phyloP scores from a whole-genome alignment of 768 basidiomycete genomes.

The Trametes gibbosa region DNA sequence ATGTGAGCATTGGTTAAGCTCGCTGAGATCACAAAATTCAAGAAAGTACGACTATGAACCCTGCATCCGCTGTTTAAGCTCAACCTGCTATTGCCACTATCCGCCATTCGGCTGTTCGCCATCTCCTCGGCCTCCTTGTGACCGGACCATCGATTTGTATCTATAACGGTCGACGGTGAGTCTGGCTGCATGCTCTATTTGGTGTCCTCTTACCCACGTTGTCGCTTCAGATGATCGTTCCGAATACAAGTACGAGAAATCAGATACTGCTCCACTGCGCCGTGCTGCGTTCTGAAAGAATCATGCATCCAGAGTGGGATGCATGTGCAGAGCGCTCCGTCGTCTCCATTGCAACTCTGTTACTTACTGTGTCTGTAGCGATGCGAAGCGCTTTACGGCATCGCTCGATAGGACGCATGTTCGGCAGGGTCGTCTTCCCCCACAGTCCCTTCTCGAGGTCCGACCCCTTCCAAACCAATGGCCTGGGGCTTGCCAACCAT shows the following conservation, averaged over 20 bases:
- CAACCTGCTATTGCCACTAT: not conserved
- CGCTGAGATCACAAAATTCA: too few relatives aligned
- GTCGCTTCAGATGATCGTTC: not conserved
- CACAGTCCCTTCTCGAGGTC: not conserved
- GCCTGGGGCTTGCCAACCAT: too few relatives aligned
- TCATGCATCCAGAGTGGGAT: not conserved
- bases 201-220: not conserved
- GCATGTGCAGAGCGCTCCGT: not conserved
- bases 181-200: not conserved
- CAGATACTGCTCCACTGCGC: not conserved
- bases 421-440: not conserved
- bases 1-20: too few relatives aligned
- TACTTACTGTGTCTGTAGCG: too few relatives aligned
- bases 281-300: not conserved
- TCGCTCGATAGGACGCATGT: not conserved
- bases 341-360: not conserved
- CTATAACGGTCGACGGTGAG: not conserved
- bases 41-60: too few relatives aligned
- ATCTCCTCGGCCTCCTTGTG: not conserved
- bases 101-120: not conserved
- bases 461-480: not conserved
- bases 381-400: not conserved
- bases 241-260: not conserved
- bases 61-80: too few relatives aligned
- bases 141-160: not conserved